Evolutionary conservation across 1,139 yeast genomes (phyloP), one percentile per base, ranked within the genome.

Genomic region (Yamadazyma spencermartinsiae): DNA sequence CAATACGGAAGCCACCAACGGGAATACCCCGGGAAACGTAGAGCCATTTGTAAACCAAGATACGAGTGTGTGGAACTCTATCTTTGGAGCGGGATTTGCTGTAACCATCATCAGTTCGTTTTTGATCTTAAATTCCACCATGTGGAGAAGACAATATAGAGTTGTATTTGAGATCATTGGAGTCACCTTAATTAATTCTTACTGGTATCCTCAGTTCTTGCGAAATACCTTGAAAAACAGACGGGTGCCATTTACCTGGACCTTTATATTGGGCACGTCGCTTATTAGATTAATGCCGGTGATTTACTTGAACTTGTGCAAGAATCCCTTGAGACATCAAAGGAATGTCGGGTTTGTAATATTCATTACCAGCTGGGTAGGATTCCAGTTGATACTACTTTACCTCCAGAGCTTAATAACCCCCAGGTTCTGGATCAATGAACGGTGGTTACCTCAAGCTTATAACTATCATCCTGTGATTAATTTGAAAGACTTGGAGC

Each of bases 201-300:
- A 78, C 49, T 90, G 97, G 97, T 50, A 85, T n/a, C 97, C 97
- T 0, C 98, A 90, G 58, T 83, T 88, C 36, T 78, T 81, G 44
- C 72, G 96, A 50, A 87, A 88, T 54, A 81, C 86, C 4, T 61
- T 85, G 15, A 74, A 87, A 41, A 92, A 92, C 18, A 71, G 86
- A n/a, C 66, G 83, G 39, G 66, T 69, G 28, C 77, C 89, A 4
- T 80, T 86, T 49, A 62, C 69, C 31, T 83, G 89, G 87, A 75
- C 76, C 42, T 92, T 85, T 52, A 73, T 89, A 14, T 23, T 82
- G 12, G 86, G 89, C 0, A 79, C 86, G 0, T 77, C 89, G 0
- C 31, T 77, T 1, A 60, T 86, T 9, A 68, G 97, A 44, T 51
- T 83, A 4, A 33, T 75, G 0, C 97, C 96, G 0, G 60, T 88